A percentile compares a stretch with the other conserved stretches of the same genome.
These are phyloP conservation scores for Cupressus sempervirens DNA, from an alignment of 75 land plant species.

Conservation along the genomic window DNA sequence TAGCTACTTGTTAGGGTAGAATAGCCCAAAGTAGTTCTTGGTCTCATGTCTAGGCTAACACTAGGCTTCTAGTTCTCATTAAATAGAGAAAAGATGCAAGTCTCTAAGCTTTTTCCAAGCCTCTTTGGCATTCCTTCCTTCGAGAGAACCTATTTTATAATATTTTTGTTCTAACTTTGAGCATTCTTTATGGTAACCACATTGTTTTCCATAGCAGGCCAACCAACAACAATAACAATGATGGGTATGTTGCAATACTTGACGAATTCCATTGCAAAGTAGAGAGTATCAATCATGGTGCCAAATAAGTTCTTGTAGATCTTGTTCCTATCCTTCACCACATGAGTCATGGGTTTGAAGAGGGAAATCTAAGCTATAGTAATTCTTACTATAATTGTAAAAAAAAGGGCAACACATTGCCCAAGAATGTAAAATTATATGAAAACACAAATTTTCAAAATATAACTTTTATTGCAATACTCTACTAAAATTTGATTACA, in stretches of 20 bases:
- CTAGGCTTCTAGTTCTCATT: constrained; percentile 6
- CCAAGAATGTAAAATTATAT: too few relatives aligned
- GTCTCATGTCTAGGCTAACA: too few relatives aligned
- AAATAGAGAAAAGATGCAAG: neutral
- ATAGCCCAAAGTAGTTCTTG: constrained; percentile 10
- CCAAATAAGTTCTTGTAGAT: constrained; percentile 22
- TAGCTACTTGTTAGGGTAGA: constrained; percentile 18
- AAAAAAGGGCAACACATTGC: constrained; percentile 33
- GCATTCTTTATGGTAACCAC: constrained; percentile 5
- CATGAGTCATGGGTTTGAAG: neutral
- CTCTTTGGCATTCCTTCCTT: constrained; percentile 12
- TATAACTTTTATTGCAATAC: too few relatives aligned
- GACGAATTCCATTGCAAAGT: constrained; percentile 18
- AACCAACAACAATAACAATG: constrained; percentile 8
- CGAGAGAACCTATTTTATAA: neutral
- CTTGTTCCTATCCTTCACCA: constrained; percentile 7
- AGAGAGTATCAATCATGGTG: constrained; percentile 29
- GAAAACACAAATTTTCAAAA: too few relatives aligned
- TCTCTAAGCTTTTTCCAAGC: neutral
- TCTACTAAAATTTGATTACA: too few relatives aligned
- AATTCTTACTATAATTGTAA: neutral
- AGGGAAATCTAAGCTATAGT: constrained; percentile 19
- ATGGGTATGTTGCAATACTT: constrained; percentile 10
- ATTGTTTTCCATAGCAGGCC: constrained; percentile 1
- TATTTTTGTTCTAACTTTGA: neutral